phyloP scores from a whole-genome alignment of 345 rosid species.

The Pistacia vera region DNA sequence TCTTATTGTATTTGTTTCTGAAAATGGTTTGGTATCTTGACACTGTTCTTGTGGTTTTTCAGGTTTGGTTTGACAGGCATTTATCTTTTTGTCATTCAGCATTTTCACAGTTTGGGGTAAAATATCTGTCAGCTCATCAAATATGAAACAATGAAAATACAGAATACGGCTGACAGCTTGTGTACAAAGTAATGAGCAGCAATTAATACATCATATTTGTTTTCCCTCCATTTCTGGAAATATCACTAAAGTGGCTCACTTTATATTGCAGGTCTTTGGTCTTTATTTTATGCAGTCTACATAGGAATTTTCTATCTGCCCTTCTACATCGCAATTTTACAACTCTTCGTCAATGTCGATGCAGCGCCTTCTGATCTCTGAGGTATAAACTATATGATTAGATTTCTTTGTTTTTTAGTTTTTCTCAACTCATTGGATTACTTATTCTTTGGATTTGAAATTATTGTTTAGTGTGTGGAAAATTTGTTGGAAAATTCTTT shows the following conservation, averaged over 20 bases:
- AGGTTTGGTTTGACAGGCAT: conserved; percentile 80
- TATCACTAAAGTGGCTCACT: conserved; percentile 16
- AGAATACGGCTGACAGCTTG: conserved; percentile 87
- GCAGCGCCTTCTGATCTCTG: conserved; percentile 75
- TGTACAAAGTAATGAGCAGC: conserved; percentile 67
- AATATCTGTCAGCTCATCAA: conserved; percentile 76
- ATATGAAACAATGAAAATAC: conserved; percentile 66
- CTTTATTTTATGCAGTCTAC: conserved; percentile 96
- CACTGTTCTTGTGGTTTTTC: conserved; percentile 35
- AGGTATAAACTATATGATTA: conserved; percentile 33
- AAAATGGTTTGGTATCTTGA: conserved; percentile 15
- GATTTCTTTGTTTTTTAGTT: conserved; percentile 10
- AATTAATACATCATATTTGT: conserved; percentile 14
- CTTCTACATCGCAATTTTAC: conserved; percentile 77
- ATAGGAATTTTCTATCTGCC: conserved; percentile 95
- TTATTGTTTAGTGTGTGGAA: conserved; percentile 60
- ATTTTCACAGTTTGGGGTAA: conserved; percentile 74
- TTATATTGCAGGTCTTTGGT: conserved; percentile 82
- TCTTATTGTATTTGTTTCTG: neutral
- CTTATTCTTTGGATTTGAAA: conserved; percentile 16
- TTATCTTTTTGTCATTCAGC: conserved; percentile 82
- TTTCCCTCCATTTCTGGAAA: conserved; percentile 13
- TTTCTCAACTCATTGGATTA: neutral
- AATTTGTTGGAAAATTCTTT: conserved; percentile 76
- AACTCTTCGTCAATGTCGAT: conserved; percentile 83